A percentile compares a stretch with the other conserved stretches of the same genome.
Conservation (phyloP, 768 basidiomycete species). For the Russula lepida region DNA sequence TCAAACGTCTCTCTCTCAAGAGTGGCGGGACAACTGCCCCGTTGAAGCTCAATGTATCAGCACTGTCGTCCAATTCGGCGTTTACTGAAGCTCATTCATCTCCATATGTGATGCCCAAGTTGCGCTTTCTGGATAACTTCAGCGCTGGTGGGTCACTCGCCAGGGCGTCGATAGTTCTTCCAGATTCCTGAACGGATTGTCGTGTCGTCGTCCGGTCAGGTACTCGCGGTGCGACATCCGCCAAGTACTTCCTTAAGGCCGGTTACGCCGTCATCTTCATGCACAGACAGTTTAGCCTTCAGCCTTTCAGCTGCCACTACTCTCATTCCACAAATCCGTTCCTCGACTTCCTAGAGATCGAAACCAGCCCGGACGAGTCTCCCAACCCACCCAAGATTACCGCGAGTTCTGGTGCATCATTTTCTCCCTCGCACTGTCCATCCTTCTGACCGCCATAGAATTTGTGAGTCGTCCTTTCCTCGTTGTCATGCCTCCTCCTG, state of each 20-base stretch:
- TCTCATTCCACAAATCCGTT: conserved; percentile 98
- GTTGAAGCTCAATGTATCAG: conserved; percentile 97
- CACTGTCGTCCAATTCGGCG: conserved; percentile 18
- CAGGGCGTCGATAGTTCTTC: neutral
- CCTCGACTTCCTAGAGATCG: conserved; percentile 85
- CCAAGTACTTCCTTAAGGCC: conserved; percentile 92
- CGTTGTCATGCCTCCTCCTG: too few relatives aligned
- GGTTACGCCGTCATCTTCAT: conserved; percentile 98
- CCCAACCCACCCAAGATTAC: conserved; percentile 40
- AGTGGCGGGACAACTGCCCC: conserved; percentile 98
- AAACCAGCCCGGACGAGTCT: conserved; percentile 20
- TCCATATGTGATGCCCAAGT: conserved; percentile 53
- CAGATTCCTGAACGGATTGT: conserved; percentile 5
- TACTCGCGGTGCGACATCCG: conserved; percentile 93
- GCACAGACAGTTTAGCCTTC: conserved; percentile 95
- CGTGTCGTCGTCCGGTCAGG: conserved; percentile 37
- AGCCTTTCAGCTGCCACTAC: conserved; percentile 96
- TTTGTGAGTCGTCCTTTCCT: too few relatives aligned
- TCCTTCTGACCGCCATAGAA: too few relatives aligned
- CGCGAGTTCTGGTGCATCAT: conserved; percentile 30
- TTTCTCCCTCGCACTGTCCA: too few relatives aligned
- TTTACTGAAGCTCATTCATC: conserved; percentile 15
- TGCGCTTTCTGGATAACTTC: conserved; percentile 97
- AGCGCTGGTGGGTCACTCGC: conserved; percentile 65
- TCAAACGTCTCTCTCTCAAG: conserved; percentile 34